These are phyloP conservation scores for Bipolaris sorokiniana DNA, from an alignment of 2,329 filamentous ascomycete genomes.

Conservation along the genomic window DNA sequence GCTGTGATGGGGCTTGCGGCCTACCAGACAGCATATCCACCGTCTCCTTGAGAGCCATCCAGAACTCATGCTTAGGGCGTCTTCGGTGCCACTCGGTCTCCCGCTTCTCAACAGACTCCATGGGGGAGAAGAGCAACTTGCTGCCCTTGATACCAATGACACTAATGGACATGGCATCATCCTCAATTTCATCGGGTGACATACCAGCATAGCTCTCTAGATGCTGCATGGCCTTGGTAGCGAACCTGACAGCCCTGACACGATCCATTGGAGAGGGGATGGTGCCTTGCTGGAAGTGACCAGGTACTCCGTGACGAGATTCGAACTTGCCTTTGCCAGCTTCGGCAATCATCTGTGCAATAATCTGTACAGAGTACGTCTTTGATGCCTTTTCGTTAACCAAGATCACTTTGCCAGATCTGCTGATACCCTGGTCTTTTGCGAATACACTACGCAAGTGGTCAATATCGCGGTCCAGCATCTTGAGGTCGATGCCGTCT, in stretches of 20 bases:
- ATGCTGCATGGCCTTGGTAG: conserved; percentile 93
- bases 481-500: conserved; percentile 91
- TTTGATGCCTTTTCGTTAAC: conserved; percentile 91
- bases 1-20: conserved; percentile 27
- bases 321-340: conserved; percentile 93
- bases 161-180: conserved; percentile 73
- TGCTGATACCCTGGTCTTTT: conserved; percentile 83
- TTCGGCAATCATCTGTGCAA: conserved; percentile 93
- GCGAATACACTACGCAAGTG: conserved; percentile 86
- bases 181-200: conserved; percentile 69
- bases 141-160: conserved; percentile 95
- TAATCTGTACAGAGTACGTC: conserved; percentile 90
- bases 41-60: conserved; percentile 78
- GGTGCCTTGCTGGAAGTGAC: conserved; percentile 53
- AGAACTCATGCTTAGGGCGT: conserved; percentile 82
- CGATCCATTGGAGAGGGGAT: conserved; percentile 91
- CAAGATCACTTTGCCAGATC: conserved; percentile 92
- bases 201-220: conserved; percentile 76
- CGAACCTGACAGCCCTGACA: conserved; percentile 86
- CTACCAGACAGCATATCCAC: conserved; percentile 82
- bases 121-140: conserved; percentile 82
- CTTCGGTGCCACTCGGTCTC: conserved; percentile 95
- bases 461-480: conserved; percentile 88
- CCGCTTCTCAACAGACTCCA: conserved; percentile 77
- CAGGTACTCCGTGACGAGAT: conserved; percentile 72